Conservation (phyloP, 768 basidiomycete species). For the Jaapia argillacea region DNA sequence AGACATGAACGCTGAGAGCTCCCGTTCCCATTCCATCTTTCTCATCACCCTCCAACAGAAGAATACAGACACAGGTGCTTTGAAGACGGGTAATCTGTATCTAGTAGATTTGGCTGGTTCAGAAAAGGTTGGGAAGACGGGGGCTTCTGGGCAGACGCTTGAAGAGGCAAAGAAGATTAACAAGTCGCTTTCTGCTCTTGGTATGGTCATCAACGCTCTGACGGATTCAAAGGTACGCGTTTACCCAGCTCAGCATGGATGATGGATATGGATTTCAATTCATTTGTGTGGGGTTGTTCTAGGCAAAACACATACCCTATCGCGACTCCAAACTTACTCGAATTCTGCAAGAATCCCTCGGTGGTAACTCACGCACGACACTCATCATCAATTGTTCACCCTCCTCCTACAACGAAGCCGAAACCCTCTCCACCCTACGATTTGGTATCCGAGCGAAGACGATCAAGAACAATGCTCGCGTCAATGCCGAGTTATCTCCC, state of each 20-base stretch:
- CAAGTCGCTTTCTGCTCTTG: conserved; percentile 93
- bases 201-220: conserved; percentile 98
- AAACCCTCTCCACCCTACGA: conserved; percentile 93
- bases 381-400: conserved; percentile 99
- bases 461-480: conserved; percentile 99
- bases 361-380: conserved; percentile 91
- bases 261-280: conserved; percentile 1
- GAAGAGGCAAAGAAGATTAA: conserved; percentile 99
- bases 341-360: conserved; percentile 96
- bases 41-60: conserved; percentile 95
- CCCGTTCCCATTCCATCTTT: conserved; percentile 98
- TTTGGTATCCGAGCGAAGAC: conserved; percentile 99
- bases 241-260: background rate
- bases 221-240: conserved; percentile 83
- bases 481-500: conserved; percentile 96
- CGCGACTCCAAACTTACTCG: conserved; percentile 98
- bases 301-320: conserved; percentile 97
- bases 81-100: conserved; percentile 95
- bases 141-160: conserved; percentile 95
- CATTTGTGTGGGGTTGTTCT: conserved; percentile 4
- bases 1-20: conserved; percentile 99
- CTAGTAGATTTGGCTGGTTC: conserved; percentile 97
- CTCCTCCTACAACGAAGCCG: conserved; percentile 92
- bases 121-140: conserved; percentile 99
- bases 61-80: conserved; percentile 91